These are phyloP conservation scores for Leishmania gerbilli DNA, from an alignment of 208 protist genomes.

Conservation along the genomic window DNA sequence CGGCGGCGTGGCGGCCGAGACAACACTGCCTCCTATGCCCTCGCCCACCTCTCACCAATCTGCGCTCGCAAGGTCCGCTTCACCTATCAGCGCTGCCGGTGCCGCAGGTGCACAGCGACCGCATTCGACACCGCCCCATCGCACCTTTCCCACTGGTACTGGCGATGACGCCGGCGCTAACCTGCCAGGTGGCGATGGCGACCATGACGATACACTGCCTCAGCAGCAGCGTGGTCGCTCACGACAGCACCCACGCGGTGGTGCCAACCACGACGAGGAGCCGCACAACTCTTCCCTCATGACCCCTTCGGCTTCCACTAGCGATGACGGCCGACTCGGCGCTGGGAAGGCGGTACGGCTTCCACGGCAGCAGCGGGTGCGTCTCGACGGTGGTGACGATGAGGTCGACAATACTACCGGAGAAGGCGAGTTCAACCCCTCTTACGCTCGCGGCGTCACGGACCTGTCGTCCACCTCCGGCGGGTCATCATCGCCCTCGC, in stretches of 20 bases:
- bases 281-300: constrained; percentile 15
- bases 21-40: not conserved
- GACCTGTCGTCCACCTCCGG: constrained; percentile 27
- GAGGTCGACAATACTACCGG: not conserved
- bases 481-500: constrained; percentile 4
- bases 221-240: not conserved
- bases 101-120: not conserved
- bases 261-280: not conserved
- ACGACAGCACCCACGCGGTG: not conserved
- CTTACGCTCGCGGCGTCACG: constrained; percentile 29
- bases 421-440: constrained; percentile 22
- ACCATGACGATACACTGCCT: not conserved
- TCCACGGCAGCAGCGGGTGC: not conserved
- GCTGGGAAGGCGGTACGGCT: not conserved
- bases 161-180: not conserved
- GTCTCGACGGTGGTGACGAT: not conserved
- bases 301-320: constrained; percentile 8
- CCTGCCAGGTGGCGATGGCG: not conserved
- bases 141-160: not conserved
- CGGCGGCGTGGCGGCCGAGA: not conserved
- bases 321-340: not conserved
- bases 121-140: not conserved
- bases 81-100: not conserved
- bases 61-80: not conserved
- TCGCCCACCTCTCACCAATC: not conserved